These are phyloP conservation scores for Mortierella polycephala DNA, from an alignment of 371 early-diverging fungal species.

Conservation along the genomic window DNA sequence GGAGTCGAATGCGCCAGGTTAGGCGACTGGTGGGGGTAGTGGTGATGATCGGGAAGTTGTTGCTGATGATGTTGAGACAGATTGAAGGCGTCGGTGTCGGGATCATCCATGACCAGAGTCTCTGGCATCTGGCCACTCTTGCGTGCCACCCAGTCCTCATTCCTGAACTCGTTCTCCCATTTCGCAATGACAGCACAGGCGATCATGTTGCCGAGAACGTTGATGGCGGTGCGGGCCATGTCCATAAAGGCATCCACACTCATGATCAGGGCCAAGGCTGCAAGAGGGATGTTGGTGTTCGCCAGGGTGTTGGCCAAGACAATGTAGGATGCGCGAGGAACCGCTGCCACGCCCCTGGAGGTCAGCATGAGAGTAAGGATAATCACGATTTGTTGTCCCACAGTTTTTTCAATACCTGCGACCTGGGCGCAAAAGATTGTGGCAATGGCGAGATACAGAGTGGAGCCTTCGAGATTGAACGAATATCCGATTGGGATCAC, in stretches of 20 bases:
- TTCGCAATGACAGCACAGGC: conserved; percentile 74
- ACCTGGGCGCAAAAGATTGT: conserved; percentile 76
- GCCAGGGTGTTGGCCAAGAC: conserved; percentile 64
- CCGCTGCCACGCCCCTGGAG: conserved; percentile 83
- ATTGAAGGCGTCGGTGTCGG: conserved; percentile 2
- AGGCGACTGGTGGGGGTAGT: neutral
- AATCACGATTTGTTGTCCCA: conserved; percentile 73
- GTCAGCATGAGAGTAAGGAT: conserved; percentile 78
- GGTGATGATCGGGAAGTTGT: neutral
- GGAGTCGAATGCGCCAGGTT: neutral
- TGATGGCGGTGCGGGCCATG: conserved; percentile 79
- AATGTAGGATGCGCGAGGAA: conserved; percentile 78
- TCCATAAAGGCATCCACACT: conserved; percentile 81
- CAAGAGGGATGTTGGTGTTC: conserved; percentile 64
- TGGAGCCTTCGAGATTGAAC: conserved; percentile 84
- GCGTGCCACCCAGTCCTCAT: conserved; percentile 54
- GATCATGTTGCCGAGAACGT: conserved; percentile 77
- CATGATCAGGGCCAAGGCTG: conserved; percentile 66
- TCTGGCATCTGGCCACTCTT: conserved; percentile 18
- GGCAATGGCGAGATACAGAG: conserved; percentile 75
- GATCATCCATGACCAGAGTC: conserved; percentile 23
- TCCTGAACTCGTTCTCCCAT: conserved; percentile 77
- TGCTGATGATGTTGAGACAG: conserved; percentile 3
- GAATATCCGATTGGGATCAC: conserved; percentile 83
- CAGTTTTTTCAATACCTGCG: conserved; percentile 61